Evolutionary conservation across 345 rosid genomes (phyloP).

Genomic region (Citrus glauca): DNA sequence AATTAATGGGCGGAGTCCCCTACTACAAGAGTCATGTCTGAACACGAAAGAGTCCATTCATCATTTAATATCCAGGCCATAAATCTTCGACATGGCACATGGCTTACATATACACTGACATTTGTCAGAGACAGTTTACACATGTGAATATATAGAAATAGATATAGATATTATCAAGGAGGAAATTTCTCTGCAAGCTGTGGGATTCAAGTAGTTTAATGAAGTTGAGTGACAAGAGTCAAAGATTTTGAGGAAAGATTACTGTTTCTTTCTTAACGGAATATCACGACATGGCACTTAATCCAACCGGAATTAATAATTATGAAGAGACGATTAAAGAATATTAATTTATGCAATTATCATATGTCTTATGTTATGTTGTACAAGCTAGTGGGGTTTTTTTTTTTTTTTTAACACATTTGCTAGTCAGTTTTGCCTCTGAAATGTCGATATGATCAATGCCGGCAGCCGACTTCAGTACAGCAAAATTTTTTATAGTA

Average conservation of each 20-base stretch:
- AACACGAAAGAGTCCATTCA: slow-evolving; percentile 26
- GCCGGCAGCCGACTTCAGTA: slow-evolving; percentile 17
- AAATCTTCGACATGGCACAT: slow-evolving; percentile 43
- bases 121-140: slow-evolving; percentile 23
- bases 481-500: too few relatives aligned
- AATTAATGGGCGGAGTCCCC: slow-evolving; percentile 26
- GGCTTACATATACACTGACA: slow-evolving; percentile 35
- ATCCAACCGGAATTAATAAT: neutral
- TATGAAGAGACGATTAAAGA: neutral
- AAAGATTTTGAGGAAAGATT: slow-evolving; percentile 27
- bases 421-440: slow-evolving; percentile 17
- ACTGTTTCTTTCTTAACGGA: slow-evolving; percentile 7
- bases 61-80: slow-evolving; percentile 28
- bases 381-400: neutral
- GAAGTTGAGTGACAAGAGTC: slow-evolving; percentile 22
- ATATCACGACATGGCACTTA: slow-evolving; percentile 1
- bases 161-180: slow-evolving; percentile 2
- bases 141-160: slow-evolving; percentile 4
- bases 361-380: neutral
- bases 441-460: neutral
- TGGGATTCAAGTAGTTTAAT: slow-evolving; percentile 17
- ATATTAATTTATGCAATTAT: neutral
- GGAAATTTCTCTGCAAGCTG: neutral
- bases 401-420: neutral
- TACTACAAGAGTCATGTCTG: slow-evolving; percentile 23